Base-by-base conservation (phyloP, 2,329 filamentous ascomycete genomes). In the Seiridium cupressi region DNA sequence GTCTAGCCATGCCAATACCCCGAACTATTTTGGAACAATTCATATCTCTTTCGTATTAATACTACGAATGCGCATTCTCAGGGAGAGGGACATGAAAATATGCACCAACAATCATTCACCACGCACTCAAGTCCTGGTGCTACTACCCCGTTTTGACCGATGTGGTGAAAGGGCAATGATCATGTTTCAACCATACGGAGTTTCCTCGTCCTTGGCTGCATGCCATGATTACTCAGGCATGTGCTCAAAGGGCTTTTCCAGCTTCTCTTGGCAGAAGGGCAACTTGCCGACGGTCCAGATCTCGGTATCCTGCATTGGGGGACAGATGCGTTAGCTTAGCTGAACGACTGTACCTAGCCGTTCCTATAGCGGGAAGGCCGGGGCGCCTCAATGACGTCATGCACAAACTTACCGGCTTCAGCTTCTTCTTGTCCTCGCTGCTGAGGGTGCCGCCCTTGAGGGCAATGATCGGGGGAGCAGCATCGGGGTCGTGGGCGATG, bases 281-380 rank as follows among this genome's bases (percentile, higher is more conserved):
- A 90, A 81, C 81, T 90, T 90, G 77, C 84, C 73, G 64, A 79
- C 82, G 55, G 86, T 88, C 87, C 87, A 90, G 76, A 90, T 89
- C 77, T 90, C 87, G 66, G 85, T 87, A 67, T 87, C 82, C 82
- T 85, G 34, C 32, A 44, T 18, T 4, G 46, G 9, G 36, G 18
- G 13, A 46, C 10, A 35, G 32, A 35, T 2, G 35, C 2, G 34
- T 69, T 35, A 63, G 62, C 51, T 26, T 1, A 44, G 42, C 42
- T 13, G 11, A 44, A 5, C n/a, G 46, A 26, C n/a, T 49, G 31
- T 31, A 26, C 6, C 2, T 18, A 31, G 31, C 31, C 5, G 26
- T 18, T 48, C 49, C 31, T 11, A 18, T 18, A 6, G 32, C 31
- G 49, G n/a, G 10, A 53, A 18, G 31, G 35, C 32, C 18, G 31